Evolutionary conservation across 352 stramenopile species (phyloP), one percentile per base, ranked within the genome.

Genomic region (Globisporangium middletonii): DNA sequence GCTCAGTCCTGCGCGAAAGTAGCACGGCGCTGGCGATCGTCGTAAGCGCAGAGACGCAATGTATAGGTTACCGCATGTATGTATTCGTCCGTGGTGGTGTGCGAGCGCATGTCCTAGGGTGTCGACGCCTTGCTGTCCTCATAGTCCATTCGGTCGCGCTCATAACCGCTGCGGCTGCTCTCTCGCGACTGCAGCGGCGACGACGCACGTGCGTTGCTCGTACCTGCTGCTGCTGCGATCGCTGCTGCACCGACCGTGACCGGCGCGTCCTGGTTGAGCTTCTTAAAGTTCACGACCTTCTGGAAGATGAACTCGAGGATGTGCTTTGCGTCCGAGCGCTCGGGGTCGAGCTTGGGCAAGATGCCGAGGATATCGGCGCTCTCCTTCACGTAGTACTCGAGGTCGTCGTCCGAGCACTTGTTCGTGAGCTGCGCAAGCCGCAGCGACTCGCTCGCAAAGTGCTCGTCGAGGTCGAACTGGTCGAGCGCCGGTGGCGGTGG

Each of bases 381-480:
- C 62, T 98, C 93, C 54, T 88, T 80, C 50, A 98, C 76, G 71
- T 97, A 98, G 69, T 98, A 96, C 62, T 98, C 92, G 19, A 98
- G 68, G 53, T 98, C 90, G 55, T 96, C 83, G 59, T 98, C 89
- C 30, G 84, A 93, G 71, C 86, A 98, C 75, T 98, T 97, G 74
- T 98, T 98, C 11, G 90, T 97, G 48, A 99, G 88, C 68, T 98
- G 91, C 1, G 92, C 92, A 37, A 99, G 77, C 16, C 94, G 86
- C 42, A 97, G 69, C 16, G 79, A 83, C 59, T 97, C 86, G 62
- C 87, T 95, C 13, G 94, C 92, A 64, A 98, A 98, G 66, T 98
- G 92, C 67, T 98, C 96, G 66, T 99, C 96, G 18, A 99, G 78
- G 79, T 98, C 93, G 63, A 98, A 98, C 60, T 98, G 90, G 57